phyloP scores from a whole-genome alignment of 1,284 basidiomycete genomes.

The Inonotus hispidus region DNA sequence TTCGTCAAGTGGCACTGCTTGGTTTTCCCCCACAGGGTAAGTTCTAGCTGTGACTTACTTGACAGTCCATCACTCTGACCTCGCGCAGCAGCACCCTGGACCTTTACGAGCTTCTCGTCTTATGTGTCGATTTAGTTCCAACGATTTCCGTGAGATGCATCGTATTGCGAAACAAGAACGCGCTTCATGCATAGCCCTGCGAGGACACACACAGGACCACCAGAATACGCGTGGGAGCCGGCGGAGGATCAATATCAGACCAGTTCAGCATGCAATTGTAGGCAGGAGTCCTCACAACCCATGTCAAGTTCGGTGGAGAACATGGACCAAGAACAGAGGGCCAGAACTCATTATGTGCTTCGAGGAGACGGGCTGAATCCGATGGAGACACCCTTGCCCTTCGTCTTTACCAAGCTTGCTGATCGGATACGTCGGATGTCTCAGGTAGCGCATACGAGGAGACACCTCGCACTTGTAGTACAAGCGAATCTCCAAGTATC shows the following conservation, averaged over 20 bases:
- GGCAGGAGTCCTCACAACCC: too few relatives aligned
- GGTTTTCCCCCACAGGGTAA: constrained; percentile 10
- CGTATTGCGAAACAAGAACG: constrained; percentile 25
- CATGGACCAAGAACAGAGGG: background rate
- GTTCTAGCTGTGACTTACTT: background rate
- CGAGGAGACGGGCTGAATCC: background rate
- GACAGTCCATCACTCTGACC: background rate
- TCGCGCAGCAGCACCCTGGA: constrained; percentile 30
- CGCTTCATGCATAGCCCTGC: background rate
- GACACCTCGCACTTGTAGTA: too few relatives aligned
- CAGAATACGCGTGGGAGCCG: background rate
- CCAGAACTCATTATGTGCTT: background rate
- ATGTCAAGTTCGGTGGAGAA: background rate
- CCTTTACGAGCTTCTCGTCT: constrained; percentile 26
- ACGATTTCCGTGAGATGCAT: constrained; percentile 34
- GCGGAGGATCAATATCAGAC: background rate
- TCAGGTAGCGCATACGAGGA: too few relatives aligned
- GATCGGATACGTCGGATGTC: too few relatives aligned
- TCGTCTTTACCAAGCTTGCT: background rate
- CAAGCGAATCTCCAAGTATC: too few relatives aligned
- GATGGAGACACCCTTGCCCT: background rate
- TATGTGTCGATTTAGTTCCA: constrained; percentile 31
- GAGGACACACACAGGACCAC: background rate
- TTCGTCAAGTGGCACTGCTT: constrained; percentile 15
- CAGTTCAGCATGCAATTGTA: background rate